Evolutionary conservation across 2,329 filamentous ascomycete species (phyloP).

Genomic region (Penicillium sp.): DNA sequence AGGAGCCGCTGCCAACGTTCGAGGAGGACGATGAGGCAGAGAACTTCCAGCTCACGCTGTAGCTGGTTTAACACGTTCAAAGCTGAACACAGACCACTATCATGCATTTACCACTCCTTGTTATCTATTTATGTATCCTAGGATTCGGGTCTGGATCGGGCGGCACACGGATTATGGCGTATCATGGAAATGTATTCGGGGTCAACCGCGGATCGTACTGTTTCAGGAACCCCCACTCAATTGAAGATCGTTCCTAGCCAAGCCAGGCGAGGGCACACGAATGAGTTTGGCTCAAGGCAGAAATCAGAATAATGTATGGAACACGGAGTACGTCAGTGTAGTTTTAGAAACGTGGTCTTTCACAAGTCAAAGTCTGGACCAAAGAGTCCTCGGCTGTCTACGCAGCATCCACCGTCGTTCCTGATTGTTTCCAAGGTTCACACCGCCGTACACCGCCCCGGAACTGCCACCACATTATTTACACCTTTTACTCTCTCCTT

Average conservation of each 20-base stretch:
- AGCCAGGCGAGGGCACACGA: conserved; percentile 16
- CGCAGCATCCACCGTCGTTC: conserved; percentile 4
- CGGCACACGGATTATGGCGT: conserved; percentile 13
- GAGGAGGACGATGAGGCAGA: conserved; percentile 38
- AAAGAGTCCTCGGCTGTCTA: neutral
- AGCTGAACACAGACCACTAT: neutral
- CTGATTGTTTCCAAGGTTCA: conserved; percentile 7
- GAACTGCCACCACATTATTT: conserved; percentile 20
- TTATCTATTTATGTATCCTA: conserved; percentile 9
- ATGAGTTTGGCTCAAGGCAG: neutral
- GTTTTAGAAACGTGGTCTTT: neutral
- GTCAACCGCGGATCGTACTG: conserved; percentile 22
- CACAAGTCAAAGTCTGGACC: neutral
- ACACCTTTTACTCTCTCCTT: conserved; percentile 19
- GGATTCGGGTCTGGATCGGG: conserved; percentile 5
- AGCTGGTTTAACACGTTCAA: conserved; percentile 3
- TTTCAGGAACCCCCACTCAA: conserved; percentile 25
- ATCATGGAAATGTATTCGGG: conserved; percentile 15
- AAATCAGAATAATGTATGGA: neutral
- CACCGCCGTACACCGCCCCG: conserved; percentile 22
- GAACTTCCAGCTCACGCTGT: conserved; percentile 41
- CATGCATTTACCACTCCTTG: conserved; percentile 3
- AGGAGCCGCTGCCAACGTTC: conserved; percentile 29
- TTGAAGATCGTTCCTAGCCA: conserved; percentile 16
- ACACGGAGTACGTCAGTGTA: neutral